Evolutionary conservation across 441 rosid genomes (phyloP), one percentile per base, ranked within the genome.

Genomic region (Arabidopsis lyrata): DNA sequence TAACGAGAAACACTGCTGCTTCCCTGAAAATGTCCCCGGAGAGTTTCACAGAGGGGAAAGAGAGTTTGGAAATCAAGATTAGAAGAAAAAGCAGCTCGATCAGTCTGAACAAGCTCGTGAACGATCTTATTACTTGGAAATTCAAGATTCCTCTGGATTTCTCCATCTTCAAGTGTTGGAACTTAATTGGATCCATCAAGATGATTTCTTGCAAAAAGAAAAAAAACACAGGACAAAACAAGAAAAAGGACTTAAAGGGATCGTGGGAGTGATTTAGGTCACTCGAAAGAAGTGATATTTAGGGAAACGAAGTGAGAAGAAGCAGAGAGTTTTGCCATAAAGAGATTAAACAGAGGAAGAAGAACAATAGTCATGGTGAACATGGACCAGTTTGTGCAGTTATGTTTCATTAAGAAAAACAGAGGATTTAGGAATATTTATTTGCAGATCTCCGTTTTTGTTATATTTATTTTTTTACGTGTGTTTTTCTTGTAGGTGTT

Each of bases 11-110:
- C 48, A 71, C 63, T 2, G 82, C 50, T 12, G 86, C 68, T 80
- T 74, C 85, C 82, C 76, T 86, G 80, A 95, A 86, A 68, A 85
- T 79, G 61, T 77, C 89, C 0, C 89, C 70, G 0, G 90, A 89
- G 77, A 75, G 83, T 86, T 79, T 86, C 36, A 92, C 81, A 7
- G 93, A 83, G 8, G 70, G 74, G 49, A 82, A 32, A 5, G 90
- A 80, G 63, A 95, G 79, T 80, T 86, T 82, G 12, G 95, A 84
- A 64, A 89, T 70, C 61, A 95, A 61, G 10, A 87, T 75, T 38
- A 92, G 71, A 63, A 88, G 75, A 31, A 84, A 64, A 44, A 85
- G 83, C 35, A 92, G 15, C 63, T 92, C 96, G 2, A 92, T 31
- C 6, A 88, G 15, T 81, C 97, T 79, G 77, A 92, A 77, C 73